phyloP scores from a whole-genome alignment of 2,329 filamentous ascomycete genomes.

The Bipolaris oryzae region DNA sequence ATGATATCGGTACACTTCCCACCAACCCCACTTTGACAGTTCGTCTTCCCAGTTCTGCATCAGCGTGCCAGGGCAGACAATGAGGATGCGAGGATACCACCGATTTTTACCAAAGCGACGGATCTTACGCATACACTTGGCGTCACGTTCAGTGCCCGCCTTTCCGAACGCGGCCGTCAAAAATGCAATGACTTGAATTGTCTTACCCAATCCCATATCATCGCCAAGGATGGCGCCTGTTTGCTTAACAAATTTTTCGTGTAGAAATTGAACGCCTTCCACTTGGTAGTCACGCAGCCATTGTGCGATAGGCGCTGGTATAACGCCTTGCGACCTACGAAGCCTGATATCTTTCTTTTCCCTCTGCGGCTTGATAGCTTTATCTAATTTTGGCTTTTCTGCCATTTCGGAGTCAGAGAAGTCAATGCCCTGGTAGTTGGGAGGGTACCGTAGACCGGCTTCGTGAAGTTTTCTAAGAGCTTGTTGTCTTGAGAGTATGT shows the following conservation, averaged over 20 bases:
- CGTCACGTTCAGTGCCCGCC: conserved; percentile 84
- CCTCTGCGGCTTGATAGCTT: conserved; percentile 65
- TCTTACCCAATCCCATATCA: conserved; percentile 98
- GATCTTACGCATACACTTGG: conserved; percentile 86
- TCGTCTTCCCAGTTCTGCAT: conserved; percentile 93
- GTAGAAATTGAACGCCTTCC: conserved; percentile 81
- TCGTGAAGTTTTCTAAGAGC: conserved; percentile 72
- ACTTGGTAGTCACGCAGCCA: conserved; percentile 93
- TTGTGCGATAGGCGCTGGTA: conserved; percentile 88
- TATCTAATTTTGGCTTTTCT: conserved; percentile 73
- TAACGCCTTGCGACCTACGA: conserved; percentile 75
- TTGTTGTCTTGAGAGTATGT: conserved; percentile 63
- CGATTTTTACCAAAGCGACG: conserved; percentile 62
- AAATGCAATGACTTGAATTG: conserved; percentile 93
- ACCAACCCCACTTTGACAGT: conserved; percentile 91
- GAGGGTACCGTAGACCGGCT: conserved; percentile 75
- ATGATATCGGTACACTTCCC: conserved; percentile 84
- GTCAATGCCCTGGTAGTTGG: conserved; percentile 74
- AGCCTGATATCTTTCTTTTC: conserved; percentile 77
- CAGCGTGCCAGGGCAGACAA: conserved; percentile 86
- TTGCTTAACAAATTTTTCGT: conserved; percentile 88
- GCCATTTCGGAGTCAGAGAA: conserved; percentile 74
- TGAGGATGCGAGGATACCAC: conserved; percentile 85
- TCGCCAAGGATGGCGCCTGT: conserved; percentile 90
- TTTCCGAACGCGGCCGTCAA: conserved; percentile 92